Base-by-base conservation (phyloP, 2,329 filamentous ascomycete species). In the Peltaster fructicola region DNA sequence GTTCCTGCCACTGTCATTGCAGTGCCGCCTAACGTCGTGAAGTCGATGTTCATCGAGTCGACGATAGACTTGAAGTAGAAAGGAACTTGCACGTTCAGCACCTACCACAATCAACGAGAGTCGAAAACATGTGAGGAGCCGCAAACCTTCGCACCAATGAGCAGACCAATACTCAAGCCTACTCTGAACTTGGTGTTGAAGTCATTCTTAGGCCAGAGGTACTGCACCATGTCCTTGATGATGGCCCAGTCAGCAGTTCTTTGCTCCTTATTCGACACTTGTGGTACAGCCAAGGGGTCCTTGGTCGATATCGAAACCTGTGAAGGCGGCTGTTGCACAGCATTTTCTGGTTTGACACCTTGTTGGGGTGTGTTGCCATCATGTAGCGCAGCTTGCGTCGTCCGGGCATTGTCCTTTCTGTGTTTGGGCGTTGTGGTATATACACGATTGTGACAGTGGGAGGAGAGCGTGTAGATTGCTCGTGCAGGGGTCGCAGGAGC, bases 61-160 rank as follows among this genome's bases (percentile, higher is more conserved):
- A 98, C 80, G 36, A 98, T 95, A 51, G 60, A 84, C 61, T 95
- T 95, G 61, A 98, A 98, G 61, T 93, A 98, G 49, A 98, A 98
- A 0, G 88, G 88, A 22, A 98, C 81, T 57, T 98, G 82, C 9
- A 98, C 88, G 51, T 95, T 98, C 44, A 98, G 61, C 23, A 91
- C 51, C 64, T 50, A 45, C 35, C 13, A 24, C 8, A n/a, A 16
- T 15, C 22, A 20, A 12, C 21, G 15, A 22, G 14, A n/a, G n/a
- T n/a, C n/a, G n/a, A n/a, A n/a, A n/a, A n/a, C n/a, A n/a, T n/a
- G n/a, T n/a, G n/a, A n/a, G n/a, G n/a, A 14, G 25, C 23, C 33
- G 44, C 45, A 27, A 40, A 70, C 70, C 63, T 98, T 98, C 47
- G 82, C 81, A 30, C 84, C 80, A 12, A 98, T 56, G 17, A 98